Evolutionary conservation across 2,329 filamentous ascomycete genomes (phyloP).

Genomic region (Leptodontidium sp.): DNA sequence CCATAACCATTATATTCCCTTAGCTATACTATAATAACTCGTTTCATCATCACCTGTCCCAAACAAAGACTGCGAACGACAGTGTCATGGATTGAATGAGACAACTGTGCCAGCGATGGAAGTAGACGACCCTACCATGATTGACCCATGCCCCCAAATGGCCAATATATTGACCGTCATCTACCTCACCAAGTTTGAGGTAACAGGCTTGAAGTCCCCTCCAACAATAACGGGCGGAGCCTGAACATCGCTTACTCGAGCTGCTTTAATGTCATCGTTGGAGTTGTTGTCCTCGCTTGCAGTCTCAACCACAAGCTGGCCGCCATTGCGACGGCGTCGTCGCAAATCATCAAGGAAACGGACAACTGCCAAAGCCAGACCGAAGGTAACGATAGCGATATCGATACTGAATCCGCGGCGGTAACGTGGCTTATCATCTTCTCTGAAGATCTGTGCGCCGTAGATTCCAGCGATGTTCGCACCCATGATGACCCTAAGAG

Average conservation of each 20-base stretch:
- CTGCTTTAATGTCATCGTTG: constrained; percentile 10
- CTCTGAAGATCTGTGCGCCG: constrained; percentile 42
- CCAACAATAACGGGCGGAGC: not conserved
- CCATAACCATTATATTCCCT: no score
- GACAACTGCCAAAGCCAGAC: not conserved
- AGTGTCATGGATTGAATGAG: not conserved
- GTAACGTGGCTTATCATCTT: constrained; percentile 37
- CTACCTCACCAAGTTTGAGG: not conserved
- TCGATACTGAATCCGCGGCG: constrained; percentile 19
- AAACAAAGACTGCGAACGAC: not conserved
- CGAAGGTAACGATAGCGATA: constrained; percentile 15
- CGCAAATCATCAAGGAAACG: constrained; percentile 15
- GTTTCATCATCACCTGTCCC: not conserved
- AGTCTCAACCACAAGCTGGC: not conserved
- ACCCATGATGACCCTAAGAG: constrained; percentile 19
- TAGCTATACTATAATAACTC: no score
- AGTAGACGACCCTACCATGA: not conserved
- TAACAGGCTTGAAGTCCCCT: not conserved
- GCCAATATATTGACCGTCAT: not conserved
- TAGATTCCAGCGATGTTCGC: constrained; percentile 43
- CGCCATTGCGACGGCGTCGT: constrained; percentile 7
- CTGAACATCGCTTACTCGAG: constrained; percentile 2
- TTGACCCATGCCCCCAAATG: not conserved
- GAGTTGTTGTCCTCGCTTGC: constrained; percentile 3
- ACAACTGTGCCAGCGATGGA: not conserved